Evolutionary conservation across 257 asterid genomes (phyloP), one percentile per base, ranked within the genome.

Genomic region (Przewalskia tangutica): DNA sequence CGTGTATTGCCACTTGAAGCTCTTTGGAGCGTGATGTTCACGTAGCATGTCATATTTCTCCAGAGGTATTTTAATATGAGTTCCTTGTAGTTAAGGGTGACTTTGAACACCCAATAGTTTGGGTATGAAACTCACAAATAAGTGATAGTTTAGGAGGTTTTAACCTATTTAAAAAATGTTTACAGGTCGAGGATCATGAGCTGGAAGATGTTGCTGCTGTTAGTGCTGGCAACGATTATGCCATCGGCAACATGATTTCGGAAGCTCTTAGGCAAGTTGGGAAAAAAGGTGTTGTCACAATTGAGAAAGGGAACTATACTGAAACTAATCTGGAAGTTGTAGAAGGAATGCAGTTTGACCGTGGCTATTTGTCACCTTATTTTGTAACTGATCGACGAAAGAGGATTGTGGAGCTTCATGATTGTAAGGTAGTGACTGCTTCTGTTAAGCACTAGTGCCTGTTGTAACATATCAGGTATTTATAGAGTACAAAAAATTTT

Each of bases 271-370:
- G 17, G 14, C 87, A 64, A 58, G 98, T 94, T 38, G 98, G 98
- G 66, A 85, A 91, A 83, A 83, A 60, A 6, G 97, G 97, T 14
- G 87, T 92, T 8, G 88, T 94, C 81, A 89, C 92, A 50, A 89
- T 91, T 65, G 92, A 90, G 86, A 91, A 93, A 86, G 97, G 97
- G 27, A 94, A 92, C 85, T 89, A 89, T 65, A 85, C 91, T 13
- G 90, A 89, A 71, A 90, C 75, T 85, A 89, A 73, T 70, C 86
- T 94, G 13, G 92, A 85, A 79, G 85, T 91, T 16, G 98, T 91
- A 34, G 92, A 94, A 85, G 97, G 97, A 80, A 94, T 94, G 98
- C 91, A 92, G 82, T 94, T 94, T 70, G 95, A 94, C 82, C 97
- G 97, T 2, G 97, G 98, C 3, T 93, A 91, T 86, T 77, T 94